Evolutionary conservation across 306 rosid genomes (phyloP).

Genomic region (Quercus variabilis): DNA sequence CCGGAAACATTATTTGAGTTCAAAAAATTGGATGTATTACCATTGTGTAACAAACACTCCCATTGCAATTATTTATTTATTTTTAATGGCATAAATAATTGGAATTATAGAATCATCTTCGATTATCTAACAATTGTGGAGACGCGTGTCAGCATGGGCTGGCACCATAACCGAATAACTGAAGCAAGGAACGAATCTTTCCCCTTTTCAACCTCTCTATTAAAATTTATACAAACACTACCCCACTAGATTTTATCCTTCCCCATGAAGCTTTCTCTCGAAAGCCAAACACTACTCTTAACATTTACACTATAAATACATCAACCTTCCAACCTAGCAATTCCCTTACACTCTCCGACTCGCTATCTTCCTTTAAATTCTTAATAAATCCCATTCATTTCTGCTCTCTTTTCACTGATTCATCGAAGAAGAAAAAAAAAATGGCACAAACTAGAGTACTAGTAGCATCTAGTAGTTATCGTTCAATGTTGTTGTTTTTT

Average conservation of each 20-base stretch:
- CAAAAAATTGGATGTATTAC: too few relatives aligned
- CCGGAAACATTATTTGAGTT: too few relatives aligned
- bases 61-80: too few relatives aligned
- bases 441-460: slow-evolving; percentile 40
- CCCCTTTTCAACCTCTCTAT: slow-evolving; percentile 18
- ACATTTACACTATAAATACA: too few relatives aligned
- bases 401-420: slow-evolving; percentile 28
- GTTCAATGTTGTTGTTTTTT: slow-evolving; percentile 19
- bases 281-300: slow-evolving; percentile 5
- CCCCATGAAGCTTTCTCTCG: slow-evolving; percentile 37
- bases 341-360: slow-evolving; percentile 17
- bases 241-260: slow-evolving; percentile 23
- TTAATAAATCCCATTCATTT: slow-evolving; percentile 16
- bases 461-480: background rate
- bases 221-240: background rate
- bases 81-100: too few relatives aligned
- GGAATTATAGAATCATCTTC: too few relatives aligned
- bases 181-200: slow-evolving; percentile 78
- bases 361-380: background rate
- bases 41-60: too few relatives aligned
- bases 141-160: slow-evolving; percentile 33
- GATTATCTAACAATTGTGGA: background rate
- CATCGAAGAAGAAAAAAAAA: background rate
- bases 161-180: slow-evolving; percentile 56
- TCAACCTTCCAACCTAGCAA: background rate